Evolutionary conservation across 345 rosid species (phyloP).

Genomic region (Raphanus sativus): DNA sequence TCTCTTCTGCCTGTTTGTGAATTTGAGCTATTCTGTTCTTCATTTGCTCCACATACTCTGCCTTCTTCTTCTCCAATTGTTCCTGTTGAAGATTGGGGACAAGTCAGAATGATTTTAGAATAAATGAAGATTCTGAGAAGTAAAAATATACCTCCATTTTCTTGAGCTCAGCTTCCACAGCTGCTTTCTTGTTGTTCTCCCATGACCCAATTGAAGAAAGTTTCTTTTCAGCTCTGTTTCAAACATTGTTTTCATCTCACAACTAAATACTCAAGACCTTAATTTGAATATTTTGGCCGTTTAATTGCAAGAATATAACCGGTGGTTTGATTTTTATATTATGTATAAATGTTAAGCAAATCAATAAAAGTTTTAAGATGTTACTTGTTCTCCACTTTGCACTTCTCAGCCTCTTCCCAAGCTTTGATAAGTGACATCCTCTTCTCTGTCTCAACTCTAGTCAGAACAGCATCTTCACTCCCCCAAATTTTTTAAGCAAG

Average conservation of each 20-base stretch:
- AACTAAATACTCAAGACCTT: background rate
- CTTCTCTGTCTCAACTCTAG: constrained; percentile 43
- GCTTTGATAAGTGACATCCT: constrained; percentile 42
- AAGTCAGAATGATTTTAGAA: background rate
- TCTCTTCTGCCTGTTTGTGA: constrained; percentile 40
- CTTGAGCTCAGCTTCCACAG: constrained; percentile 42
- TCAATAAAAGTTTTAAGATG: background rate
- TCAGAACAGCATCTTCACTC: constrained; percentile 39
- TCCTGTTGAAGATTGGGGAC: constrained; percentile 19
- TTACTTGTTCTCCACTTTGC: constrained; percentile 44
- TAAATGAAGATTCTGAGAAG: background rate
- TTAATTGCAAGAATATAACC: background rate
- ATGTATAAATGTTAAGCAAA: background rate
- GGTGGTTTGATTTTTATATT: too few species aligned
- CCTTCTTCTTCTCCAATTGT: constrained; percentile 37
- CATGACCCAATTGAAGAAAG: constrained; percentile 41
- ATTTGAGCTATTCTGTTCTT: constrained; percentile 43
- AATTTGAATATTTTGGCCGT: background rate
- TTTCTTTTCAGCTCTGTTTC: constrained; percentile 40
- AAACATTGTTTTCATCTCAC: background rate
- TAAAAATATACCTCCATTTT: constrained; percentile 30
- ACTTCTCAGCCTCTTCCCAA: constrained; percentile 43
- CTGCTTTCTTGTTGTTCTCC: constrained; percentile 43
- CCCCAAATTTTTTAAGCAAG: constrained; percentile 14
- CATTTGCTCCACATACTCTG: constrained; percentile 32